Evolutionary conservation across 2,329 filamentous ascomycete genomes (phyloP).

Genomic region (Sporothrix sp.): DNA sequence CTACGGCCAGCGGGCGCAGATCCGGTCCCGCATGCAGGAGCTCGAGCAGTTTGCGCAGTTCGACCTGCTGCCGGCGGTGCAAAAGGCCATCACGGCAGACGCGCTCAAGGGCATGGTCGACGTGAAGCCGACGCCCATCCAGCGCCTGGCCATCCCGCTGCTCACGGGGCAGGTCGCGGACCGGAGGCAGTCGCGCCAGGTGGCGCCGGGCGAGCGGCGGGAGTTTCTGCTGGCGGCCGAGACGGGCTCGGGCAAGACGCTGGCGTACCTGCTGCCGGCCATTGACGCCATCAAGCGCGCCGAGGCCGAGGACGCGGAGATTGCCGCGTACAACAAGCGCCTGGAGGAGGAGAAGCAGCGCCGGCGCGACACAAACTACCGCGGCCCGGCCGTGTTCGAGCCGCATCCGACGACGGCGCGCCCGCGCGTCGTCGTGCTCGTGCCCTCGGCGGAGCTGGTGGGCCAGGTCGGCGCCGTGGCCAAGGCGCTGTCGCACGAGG

Average conservation of each 20-base stretch:
- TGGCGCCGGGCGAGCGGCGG: conserved; percentile 17
- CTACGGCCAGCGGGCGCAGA: conserved; percentile 53
- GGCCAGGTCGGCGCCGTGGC: conserved; percentile 73
- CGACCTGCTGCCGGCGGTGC: conserved; percentile 59
- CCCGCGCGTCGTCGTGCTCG: conserved; percentile 74
- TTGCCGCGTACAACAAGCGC: conserved; percentile 47
- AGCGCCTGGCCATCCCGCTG: conserved; percentile 77
- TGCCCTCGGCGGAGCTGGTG: conserved; percentile 88
- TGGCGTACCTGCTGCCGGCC: conserved; percentile 80
- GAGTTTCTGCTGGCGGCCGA: conserved; percentile 84
- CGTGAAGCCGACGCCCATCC: conserved; percentile 76
- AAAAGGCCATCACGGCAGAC: conserved; percentile 61
- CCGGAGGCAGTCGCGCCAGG: conserved; percentile 4
- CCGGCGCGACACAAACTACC: conserved; percentile 43
- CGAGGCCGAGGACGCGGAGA: conserved; percentile 50
- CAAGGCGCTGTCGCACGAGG: conserved; percentile 71
- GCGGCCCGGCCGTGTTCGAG: conserved; percentile 40
- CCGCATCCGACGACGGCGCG: conserved; percentile 66
- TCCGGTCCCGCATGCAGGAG: conserved; percentile 49
- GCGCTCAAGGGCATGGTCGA: conserved; percentile 66
- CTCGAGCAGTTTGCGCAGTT: conserved; percentile 77
- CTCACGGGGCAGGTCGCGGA: conserved; percentile 51
- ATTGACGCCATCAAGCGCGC: conserved; percentile 76
- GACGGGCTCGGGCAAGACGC: conserved; percentile 92
- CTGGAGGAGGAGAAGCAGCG: conserved; percentile 47